Evolutionary conservation across 768 basidiomycete genomes (phyloP).

Genomic region (Tulasnella calospora): DNA sequence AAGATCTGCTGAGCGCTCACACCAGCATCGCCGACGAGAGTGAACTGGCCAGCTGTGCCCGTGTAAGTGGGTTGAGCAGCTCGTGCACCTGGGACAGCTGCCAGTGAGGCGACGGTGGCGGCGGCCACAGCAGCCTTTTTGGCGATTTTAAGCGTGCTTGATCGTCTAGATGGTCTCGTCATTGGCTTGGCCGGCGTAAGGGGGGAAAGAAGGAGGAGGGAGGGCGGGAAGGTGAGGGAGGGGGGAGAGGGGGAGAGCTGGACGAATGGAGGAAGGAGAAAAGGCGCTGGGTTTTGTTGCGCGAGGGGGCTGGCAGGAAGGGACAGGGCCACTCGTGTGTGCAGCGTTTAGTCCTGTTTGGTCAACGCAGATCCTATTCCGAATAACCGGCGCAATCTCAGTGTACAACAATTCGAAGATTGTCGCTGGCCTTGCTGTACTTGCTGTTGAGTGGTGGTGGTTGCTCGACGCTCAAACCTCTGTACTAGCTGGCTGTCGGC

Average conservation of each 20-base stretch:
- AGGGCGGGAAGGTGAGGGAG: neutral
- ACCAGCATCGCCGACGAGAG: slow-evolving; percentile 28
- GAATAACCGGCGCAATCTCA: neutral
- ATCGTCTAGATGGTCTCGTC: neutral
- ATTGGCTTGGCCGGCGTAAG: neutral
- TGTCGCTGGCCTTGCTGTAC: neutral
- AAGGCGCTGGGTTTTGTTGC: neutral
- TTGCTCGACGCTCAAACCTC: neutral
- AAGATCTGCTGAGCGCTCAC: slow-evolving; percentile 30
- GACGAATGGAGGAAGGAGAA: neutral
- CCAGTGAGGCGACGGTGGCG: neutral
- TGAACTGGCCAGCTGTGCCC: slow-evolving; percentile 20
- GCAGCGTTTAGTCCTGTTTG: neutral
- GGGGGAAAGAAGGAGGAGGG: neutral
- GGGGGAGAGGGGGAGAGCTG: neutral
- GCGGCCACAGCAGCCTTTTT: neutral
- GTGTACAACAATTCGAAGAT: neutral
- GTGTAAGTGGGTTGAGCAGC: slow-evolving; percentile 24
- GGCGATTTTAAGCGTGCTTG: neutral
- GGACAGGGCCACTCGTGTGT: neutral
- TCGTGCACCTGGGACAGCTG: neutral
- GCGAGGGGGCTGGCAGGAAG: neutral
- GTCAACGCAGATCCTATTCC: neutral
- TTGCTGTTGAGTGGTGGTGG: neutral
- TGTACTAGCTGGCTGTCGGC: neutral